Evolutionary conservation across 345 rosid species (phyloP).

Genomic region (Rhizophora mangle): DNA sequence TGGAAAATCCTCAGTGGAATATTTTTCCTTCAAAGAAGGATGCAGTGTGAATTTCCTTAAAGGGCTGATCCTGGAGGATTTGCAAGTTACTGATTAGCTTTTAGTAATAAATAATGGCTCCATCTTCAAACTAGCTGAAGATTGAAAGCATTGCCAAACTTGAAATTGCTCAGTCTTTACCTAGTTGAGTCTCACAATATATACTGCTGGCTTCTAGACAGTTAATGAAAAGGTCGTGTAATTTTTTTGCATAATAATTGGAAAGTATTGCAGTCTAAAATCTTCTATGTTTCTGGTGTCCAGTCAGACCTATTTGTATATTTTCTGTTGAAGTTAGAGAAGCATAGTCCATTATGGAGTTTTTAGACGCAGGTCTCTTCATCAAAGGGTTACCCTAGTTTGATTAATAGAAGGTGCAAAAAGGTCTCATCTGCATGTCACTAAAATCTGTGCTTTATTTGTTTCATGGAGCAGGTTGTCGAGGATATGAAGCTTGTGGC

Average conservation of each 20-base stretch:
- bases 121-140: background rate
- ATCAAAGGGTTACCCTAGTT: background rate
- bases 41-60: background rate
- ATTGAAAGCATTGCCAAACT: background rate
- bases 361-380: background rate
- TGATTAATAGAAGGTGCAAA: background rate
- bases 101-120: no score
- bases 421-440: background rate
- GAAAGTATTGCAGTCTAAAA: background rate
- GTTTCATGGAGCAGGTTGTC: conserved; percentile 47
- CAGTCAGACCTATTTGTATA: no score
- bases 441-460: background rate
- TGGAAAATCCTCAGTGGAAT: background rate
- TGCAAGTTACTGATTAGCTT: background rate
- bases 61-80: background rate
- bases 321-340: conserved; percentile 3
- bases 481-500: conserved; percentile 68
- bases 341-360: background rate
- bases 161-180: background rate
- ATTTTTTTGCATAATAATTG: background rate
- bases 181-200: background rate
- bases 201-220: background rate
- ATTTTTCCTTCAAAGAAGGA: background rate
- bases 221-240: background rate
- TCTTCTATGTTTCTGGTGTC: background rate